A percentile compares a stretch with the other conserved stretches of the same genome.
Conservation (phyloP, 495 filamentous ascomycete genomes). For the Acidiella bohemica region DNA sequence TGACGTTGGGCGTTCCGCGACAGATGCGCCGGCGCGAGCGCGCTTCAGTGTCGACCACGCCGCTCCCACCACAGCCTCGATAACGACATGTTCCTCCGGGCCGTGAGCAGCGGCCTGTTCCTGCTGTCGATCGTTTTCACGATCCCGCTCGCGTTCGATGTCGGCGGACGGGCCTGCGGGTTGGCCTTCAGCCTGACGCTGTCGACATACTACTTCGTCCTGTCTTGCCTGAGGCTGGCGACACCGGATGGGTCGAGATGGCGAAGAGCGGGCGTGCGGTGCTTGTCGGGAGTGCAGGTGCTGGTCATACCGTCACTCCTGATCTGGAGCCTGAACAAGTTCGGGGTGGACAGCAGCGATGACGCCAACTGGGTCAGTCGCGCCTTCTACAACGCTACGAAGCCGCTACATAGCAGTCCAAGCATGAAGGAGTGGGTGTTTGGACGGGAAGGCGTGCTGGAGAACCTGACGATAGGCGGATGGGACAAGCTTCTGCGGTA, state of each 20-base stretch:
- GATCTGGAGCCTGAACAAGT: constrained; percentile 88
- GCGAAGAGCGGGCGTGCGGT: constrained; percentile 48
- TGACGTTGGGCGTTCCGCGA: not conserved
- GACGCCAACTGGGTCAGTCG: constrained; percentile 63
- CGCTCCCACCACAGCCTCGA: not conserved
- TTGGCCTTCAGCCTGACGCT: constrained; percentile 82
- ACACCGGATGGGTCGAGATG: constrained; percentile 70
- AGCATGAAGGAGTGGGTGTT: constrained; percentile 72
- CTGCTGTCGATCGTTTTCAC: constrained; percentile 79
- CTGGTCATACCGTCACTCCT: constrained; percentile 65
- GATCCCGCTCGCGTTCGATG: constrained; percentile 91
- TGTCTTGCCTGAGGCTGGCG: constrained; percentile 63
- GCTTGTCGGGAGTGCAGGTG: constrained; percentile 68
- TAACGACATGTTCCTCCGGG: constrained; percentile 21
- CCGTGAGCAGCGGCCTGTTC: constrained; percentile 47
- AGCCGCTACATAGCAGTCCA: constrained; percentile 30
- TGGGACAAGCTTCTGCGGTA: constrained; percentile 87
- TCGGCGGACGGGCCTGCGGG: constrained; percentile 86
- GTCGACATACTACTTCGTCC: constrained; percentile 76
- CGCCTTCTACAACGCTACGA: constrained; percentile 57
- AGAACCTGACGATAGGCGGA: constrained; percentile 62
- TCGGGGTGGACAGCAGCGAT: constrained; percentile 70
- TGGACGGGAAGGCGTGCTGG: constrained; percentile 62
- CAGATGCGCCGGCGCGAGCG: not conserved
- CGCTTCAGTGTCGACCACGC: not conserved